Percentiles rank a stretch among this genome's conserved stretches.
Conservation (phyloP, 2,329 filamentous ascomycete genomes). For the Seiridium unicorne region DNA sequence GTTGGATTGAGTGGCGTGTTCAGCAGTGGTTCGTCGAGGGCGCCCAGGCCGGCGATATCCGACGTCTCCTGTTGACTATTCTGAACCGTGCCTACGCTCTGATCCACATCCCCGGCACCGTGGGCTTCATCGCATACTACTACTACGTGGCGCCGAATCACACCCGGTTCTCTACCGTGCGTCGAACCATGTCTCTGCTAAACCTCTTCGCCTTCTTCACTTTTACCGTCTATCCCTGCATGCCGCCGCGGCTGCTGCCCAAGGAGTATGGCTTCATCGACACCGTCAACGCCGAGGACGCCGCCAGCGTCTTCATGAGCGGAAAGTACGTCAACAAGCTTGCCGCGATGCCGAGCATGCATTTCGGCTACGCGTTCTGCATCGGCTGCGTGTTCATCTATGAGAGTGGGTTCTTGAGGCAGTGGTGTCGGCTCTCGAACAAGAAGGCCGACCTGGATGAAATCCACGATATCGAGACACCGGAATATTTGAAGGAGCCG, state of each 20-base stretch:
- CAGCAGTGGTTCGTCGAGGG: constrained; percentile 27
- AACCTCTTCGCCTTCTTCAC: constrained; percentile 48
- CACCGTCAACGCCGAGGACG: constrained; percentile 32
- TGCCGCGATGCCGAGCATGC: constrained; percentile 57
- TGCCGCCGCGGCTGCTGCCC: constrained; percentile 46
- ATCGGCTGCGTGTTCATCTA: constrained; percentile 53
- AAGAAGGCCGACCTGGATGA: background rate
- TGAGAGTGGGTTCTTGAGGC: constrained; percentile 47
- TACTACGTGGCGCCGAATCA: constrained; percentile 37
- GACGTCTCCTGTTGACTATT: constrained; percentile 35
- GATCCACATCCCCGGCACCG: constrained; percentile 49
- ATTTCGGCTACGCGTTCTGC: constrained; percentile 55
- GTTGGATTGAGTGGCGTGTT: constrained; percentile 38
- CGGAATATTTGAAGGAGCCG: constrained; percentile 11
- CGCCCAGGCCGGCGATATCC: constrained; percentile 33
- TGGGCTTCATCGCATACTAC: constrained; percentile 47
- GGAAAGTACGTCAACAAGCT: constrained; percentile 55
- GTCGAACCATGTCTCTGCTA: constrained; percentile 45
- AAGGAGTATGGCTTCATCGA: constrained; percentile 45
- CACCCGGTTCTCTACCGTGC: constrained; percentile 32
- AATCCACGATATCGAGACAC: background rate
- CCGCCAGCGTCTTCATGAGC: constrained; percentile 52
- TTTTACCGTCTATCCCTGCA: constrained; percentile 42
- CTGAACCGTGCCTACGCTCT: constrained; percentile 48
- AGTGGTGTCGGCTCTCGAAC: constrained; percentile 15